These are phyloP conservation scores for Dactylellina parvicollis DNA, from an alignment of 2,329 filamentous ascomycete species.

Conservation along the genomic window DNA sequence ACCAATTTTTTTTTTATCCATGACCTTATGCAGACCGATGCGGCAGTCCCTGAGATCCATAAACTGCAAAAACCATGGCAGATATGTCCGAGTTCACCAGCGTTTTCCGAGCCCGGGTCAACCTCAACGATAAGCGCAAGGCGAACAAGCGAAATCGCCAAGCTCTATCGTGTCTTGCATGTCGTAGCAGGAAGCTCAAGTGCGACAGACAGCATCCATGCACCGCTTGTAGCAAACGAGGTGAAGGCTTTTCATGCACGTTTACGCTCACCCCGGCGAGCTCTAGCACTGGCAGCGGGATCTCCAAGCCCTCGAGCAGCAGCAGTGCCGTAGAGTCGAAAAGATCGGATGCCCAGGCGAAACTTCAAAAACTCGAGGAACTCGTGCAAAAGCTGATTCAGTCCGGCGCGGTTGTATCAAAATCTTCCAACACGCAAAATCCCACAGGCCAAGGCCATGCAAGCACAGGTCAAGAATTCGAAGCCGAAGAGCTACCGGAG, in stretches of 20 bases:
- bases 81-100: slow-evolving; percentile 57
- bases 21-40: not conserved
- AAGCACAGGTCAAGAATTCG: slow-evolving; percentile 36
- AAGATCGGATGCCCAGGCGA: slow-evolving; percentile 62
- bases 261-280: slow-evolving; percentile 6
- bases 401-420: slow-evolving; percentile 53
- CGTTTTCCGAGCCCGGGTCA: slow-evolving; percentile 62
- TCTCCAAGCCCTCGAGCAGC: slow-evolving; percentile 19
- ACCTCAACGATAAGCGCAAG: slow-evolving; percentile 60
- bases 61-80: slow-evolving; percentile 39
- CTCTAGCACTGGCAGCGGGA: not conserved
- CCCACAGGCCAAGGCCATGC: slow-evolving; percentile 59
- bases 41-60: too few species aligned
- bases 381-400: slow-evolving; percentile 62
- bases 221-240: slow-evolving; percentile 62
- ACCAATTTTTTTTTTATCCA: too few species aligned
- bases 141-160: slow-evolving; percentile 62
- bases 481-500: too few species aligned
- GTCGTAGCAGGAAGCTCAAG: slow-evolving; percentile 63
- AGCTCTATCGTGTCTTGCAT: slow-evolving; percentile 63
- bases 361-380: slow-evolving; percentile 62
- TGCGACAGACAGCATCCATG: slow-evolving; percentile 64
- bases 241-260: slow-evolving; percentile 57
- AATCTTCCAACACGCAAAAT: slow-evolving; percentile 57
- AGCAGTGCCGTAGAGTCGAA: slow-evolving; percentile 11